Base-by-base conservation (phyloP, 129 eudicot species). In the Flaveria trinervia region DNA sequence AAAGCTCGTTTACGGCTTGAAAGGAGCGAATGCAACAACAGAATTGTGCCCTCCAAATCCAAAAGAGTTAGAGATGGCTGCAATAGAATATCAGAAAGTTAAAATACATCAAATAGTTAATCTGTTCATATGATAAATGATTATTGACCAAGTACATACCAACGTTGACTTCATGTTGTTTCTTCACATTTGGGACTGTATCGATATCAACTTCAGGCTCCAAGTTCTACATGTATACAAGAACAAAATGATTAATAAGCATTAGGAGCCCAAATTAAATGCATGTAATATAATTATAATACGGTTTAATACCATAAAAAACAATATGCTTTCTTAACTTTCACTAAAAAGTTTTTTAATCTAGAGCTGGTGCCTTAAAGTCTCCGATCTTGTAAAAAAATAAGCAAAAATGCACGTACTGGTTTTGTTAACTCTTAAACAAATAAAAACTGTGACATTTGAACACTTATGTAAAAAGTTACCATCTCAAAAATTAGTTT, bases 121-220 rank as follows among this genome's bases (percentile, higher is more conserved):
- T 12, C n/a, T 25, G 17, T 26, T 28, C 67, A 61, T 26, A 28
- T 20, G n/a, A 7, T 15, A 62, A 62, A 56, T 30, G 23, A 16
- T 20, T 4, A 0, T 26, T 14, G 75, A 48, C 23, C 20, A 36
- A 36, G 7, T 36, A 69, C 95, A 14, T 85, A 92, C 96, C 96
- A 39, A 92, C 88, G 30, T 89, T 85, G 54, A 89, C 87, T 83
- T 92, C 88, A 60, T 92, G 96, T 61, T 81, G 84, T 70, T 92
- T 84, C 89, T 85, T 87, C 73, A 82, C 89, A 80, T 89, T 89
- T 10, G 93, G 91, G 77, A 92, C 90, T 2, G 93, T 92, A 88
- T 92, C 96, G 48, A 92, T 85, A 13, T 87, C 86, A 30, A 92
- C 96, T 13, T 77, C 69, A 57, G 89, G 87, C 79, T 89, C 97